These are phyloP conservation scores for Kwoniella heveanensis DNA, from an alignment of 768 basidiomycete species.

Conservation along the genomic window DNA sequence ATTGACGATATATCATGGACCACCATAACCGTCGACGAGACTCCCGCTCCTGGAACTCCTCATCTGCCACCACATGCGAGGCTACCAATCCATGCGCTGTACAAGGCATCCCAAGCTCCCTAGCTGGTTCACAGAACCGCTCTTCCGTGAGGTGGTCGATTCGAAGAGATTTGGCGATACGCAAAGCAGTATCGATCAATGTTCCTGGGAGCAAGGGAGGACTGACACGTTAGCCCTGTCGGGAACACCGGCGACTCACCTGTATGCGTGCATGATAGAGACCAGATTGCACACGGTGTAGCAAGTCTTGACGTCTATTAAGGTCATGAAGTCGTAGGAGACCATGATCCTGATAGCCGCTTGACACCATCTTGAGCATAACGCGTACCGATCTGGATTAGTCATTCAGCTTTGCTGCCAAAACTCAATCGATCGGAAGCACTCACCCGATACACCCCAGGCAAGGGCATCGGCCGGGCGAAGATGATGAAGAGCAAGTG, in stretches of 20 bases:
- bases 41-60: neutral
- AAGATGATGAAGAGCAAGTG: neutral
- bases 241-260: neutral
- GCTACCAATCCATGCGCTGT: neutral
- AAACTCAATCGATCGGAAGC: neutral
- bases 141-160: neutral
- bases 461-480: neutral
- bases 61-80: neutral
- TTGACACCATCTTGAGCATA: neutral
- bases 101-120: neutral
- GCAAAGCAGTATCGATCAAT: neutral
- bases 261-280: neutral
- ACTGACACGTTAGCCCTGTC: neutral
- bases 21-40: neutral
- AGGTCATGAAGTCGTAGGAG: neutral
- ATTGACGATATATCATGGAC: neutral
- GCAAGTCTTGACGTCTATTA: neutral
- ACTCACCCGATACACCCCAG: neutral
- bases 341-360: neutral
- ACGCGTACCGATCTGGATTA: neutral
- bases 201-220: neutral
- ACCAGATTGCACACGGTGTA: neutral
- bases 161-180: neutral
- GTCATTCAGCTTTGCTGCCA: neutral
- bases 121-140: neutral